Base-by-base conservation (phyloP, 148 eudicot genomes). In the Vaccinium macrocarpon region DNA sequence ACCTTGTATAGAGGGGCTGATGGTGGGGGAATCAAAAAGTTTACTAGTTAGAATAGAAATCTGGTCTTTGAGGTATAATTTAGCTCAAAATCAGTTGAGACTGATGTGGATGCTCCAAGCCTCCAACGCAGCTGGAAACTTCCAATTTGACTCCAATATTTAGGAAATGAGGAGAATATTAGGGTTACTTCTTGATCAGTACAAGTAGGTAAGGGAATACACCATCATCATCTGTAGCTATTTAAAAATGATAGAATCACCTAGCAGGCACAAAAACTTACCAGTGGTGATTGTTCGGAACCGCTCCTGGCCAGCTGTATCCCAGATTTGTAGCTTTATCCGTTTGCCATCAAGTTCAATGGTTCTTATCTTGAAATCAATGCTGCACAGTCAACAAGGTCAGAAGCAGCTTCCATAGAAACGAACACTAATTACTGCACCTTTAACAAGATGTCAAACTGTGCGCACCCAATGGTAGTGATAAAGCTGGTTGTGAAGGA, bases 401-500 rank as follows among this genome's bases (percentile, higher is more conserved):
- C 4, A 84, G 71, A 38, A 59, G 49, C 73, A 78, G 46, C 13
- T 78, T n/a, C n/a, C 46, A 15, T n/a, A 78, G 75, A 78, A 35
- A 42, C 14, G 66, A 42, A 61, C 64, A 79, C 15, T 13, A 82
- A 78, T 35, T 11, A 59, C 71, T 29, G 70, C 76, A 78, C 23
- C 29, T 84, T 78, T 66, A 68, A 57, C 51, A 2, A 52, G 49
- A 50, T 78, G 61, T 50, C 18, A 55, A 42, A 70, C 57, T 68
- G 61, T 35, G 77, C 90, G 83, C 83, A 95, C 97, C 98, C 98
- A 81, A 95, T 95, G 82, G 98, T 95, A 51, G 98, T 95, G 88
- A 95, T 94, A 88, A 95, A 95, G 85, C 97, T 95, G 57, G 97
- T 95, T 2, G 98, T 95, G 90, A 95, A 94, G 82, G 98, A 95